Evolutionary conservation across 2,329 filamentous ascomycete species (phyloP), one percentile per base, ranked within the genome.

Genomic region (Graphilbum ipis-grandicollis): DNA sequence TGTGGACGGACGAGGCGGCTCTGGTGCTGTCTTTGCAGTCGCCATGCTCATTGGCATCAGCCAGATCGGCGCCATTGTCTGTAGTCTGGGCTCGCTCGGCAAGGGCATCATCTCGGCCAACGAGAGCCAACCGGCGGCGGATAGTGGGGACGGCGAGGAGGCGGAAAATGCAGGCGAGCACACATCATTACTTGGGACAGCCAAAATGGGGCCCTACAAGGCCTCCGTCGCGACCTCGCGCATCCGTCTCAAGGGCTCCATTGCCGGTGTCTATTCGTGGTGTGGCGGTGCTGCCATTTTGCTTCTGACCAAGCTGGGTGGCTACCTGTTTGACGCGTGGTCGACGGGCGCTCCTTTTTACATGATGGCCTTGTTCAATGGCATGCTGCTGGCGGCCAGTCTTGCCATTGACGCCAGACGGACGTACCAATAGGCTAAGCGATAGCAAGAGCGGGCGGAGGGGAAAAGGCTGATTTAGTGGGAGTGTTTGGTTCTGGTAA

Each of bases 11-110:
- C 64, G 78, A 19, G 73, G 80, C 25, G 82, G 81, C 15, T 72
- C 65, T 25, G 67, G 71, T 0, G 62, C 59, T 10, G 74, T 93
- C 14, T 85, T 92, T 50, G 44, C 86, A 12, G 69, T 88, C 14
- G 83, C 85, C 31, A 71, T 78, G 0, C 58, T 93, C 15, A 73
- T 96, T 29, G 90, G 90, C 13, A 72, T 93, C 50, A 92, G 83
- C 49, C 90, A 98, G 56, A 96, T 98, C 43, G 90, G 88, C 2
- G 80, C 85, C 10, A 96, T 98, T 41, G 90, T 98, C 1, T 94
- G 86, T 58, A 93, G 83, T 44, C 68, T 98, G n/a, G 85, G 82
- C 1, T 73, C 90, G 1, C 67, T 98, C 3, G 84, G 84, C 28
- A 74, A 75, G 14, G 86, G 85, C 4, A 78, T 96, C 18, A 63